These are phyloP conservation scores for Mucor ambiguus DNA, from an alignment of 371 early-diverging fungal genomes.

Conservation along the genomic window DNA sequence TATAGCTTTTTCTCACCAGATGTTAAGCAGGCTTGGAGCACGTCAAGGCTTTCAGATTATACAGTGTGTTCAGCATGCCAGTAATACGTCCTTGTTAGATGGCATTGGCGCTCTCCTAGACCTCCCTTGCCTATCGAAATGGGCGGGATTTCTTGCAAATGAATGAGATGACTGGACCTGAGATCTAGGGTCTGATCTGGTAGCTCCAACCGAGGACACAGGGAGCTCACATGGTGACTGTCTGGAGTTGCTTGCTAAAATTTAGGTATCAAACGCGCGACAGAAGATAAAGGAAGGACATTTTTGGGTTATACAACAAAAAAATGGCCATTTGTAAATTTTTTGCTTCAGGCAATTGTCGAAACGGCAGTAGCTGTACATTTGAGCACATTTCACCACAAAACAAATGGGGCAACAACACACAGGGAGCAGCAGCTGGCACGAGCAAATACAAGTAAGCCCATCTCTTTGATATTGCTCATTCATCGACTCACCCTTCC, in stretches of 20 bases:
- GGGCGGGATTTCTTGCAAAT: no score
- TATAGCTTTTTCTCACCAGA: neutral
- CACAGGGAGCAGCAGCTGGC: neutral
- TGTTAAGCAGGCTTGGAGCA: neutral
- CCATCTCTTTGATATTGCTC: no score
- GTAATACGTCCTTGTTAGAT: no score
- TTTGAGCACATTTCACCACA: slow-evolving; percentile 39
- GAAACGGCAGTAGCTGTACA: slow-evolving; percentile 48
- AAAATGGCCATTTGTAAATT: slow-evolving; percentile 49
- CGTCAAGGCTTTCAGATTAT: neutral
- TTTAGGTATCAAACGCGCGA: neutral
- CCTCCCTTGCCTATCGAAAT: no score
- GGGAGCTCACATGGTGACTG: neutral
- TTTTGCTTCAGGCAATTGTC: slow-evolving; percentile 51
- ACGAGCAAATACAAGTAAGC: slow-evolving; percentile 8
- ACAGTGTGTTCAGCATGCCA: neutral
- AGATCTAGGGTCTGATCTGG: neutral
- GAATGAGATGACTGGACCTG: no score
- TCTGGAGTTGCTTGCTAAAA: neutral
- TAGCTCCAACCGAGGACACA: neutral
- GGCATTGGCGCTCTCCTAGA: no score
- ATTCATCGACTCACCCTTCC: neutral
- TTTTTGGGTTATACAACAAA: neutral
- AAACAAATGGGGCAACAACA: slow-evolving; percentile 9
- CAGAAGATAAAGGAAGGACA: neutral